Evolutionary conservation across 1,284 basidiomycete species (phyloP).

Genomic region (Trichosporon sp.): DNA sequence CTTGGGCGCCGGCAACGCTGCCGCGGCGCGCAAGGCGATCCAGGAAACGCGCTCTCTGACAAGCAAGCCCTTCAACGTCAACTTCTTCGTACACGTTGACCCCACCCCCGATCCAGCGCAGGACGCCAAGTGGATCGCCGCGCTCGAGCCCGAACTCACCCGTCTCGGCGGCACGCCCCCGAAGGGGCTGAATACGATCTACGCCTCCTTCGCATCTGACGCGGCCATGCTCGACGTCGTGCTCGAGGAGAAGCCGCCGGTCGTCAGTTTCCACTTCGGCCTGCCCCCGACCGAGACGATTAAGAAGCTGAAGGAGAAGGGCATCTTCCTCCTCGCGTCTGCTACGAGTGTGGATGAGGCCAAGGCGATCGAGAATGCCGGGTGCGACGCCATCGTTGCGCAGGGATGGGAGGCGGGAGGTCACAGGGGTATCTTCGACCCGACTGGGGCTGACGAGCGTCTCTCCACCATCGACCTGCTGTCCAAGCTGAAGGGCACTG

Average conservation of each 20-base stretch:
- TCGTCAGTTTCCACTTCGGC: slow-evolving; percentile 52
- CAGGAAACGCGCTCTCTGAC: slow-evolving; percentile 35
- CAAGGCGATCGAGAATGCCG: slow-evolving; percentile 32
- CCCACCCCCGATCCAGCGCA: slow-evolving; percentile 23
- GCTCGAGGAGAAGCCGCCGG: slow-evolving; percentile 39
- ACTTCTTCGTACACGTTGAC: slow-evolving; percentile 40
- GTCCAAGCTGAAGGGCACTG: slow-evolving; percentile 39
- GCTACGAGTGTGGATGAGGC: slow-evolving; percentile 45
- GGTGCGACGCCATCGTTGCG: slow-evolving; percentile 45
- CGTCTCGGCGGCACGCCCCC: slow-evolving; percentile 36
- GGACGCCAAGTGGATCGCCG: slow-evolving; percentile 36
- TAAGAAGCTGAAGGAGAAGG: slow-evolving; percentile 32
- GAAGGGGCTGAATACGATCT: slow-evolving; percentile 34
- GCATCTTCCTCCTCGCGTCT: slow-evolving; percentile 38
- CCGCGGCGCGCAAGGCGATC: slow-evolving; percentile 36
- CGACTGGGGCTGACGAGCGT: slow-evolving; percentile 34
- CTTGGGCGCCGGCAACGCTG: slow-evolving; percentile 38
- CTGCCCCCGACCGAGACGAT: slow-evolving; percentile 35
- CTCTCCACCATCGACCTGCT: slow-evolving; percentile 38
- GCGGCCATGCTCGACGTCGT: slow-evolving; percentile 41
- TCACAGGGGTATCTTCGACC: slow-evolving; percentile 49
- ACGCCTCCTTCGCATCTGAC: slow-evolving; percentile 41
- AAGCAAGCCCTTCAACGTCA: slow-evolving; percentile 45
- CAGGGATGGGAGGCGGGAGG: slow-evolving; percentile 51
- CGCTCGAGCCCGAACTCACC: slow-evolving; percentile 35